These are phyloP conservation scores for Hebeloma cylindrosporum DNA, from an alignment of 768 basidiomycete genomes.

Conservation along the genomic window DNA sequence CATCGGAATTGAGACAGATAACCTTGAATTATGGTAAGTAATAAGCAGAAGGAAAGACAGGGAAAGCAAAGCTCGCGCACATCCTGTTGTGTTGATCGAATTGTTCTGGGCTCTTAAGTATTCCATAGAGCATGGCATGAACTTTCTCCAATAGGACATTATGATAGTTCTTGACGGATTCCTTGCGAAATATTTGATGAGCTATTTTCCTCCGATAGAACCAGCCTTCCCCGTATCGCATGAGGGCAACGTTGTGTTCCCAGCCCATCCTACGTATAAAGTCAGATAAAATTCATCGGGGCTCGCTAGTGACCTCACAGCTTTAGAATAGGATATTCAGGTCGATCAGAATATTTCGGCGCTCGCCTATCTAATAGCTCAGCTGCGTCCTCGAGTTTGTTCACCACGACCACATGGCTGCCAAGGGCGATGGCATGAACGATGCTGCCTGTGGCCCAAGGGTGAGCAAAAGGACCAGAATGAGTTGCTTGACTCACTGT, in stretches of 20 bases:
- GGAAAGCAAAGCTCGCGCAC: conserved; percentile 4
- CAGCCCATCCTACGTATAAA: conserved; percentile 28
- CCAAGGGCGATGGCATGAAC: conserved; percentile 24
- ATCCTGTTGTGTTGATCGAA: conserved; percentile 18
- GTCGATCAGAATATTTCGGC: conserved; percentile 45
- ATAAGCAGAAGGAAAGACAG: not conserved
- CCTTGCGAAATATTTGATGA: conserved; percentile 35
- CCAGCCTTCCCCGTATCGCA: conserved; percentile 38
- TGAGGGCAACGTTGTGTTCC: conserved; percentile 33
- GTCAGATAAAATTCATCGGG: too few relatives aligned
- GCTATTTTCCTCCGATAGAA: conserved; percentile 35
- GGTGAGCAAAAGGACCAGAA: not conserved
- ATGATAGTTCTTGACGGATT: conserved; percentile 26
- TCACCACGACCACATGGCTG: conserved; percentile 27
- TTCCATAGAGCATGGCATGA: conserved; percentile 27
- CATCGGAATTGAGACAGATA: conserved; percentile 15
- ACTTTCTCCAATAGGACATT: conserved; percentile 29
- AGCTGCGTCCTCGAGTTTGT: conserved; percentile 20
- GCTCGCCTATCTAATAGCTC: conserved; percentile 43
- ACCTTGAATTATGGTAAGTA: too few relatives aligned
- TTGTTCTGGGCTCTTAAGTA: conserved; percentile 17
- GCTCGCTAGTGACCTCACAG: conserved; percentile 8
- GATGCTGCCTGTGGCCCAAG: conserved; percentile 18
- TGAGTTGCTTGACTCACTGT: conserved; percentile 13
- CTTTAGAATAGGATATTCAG: conserved; percentile 25